A percentile compares a stretch with the other conserved stretches of the same genome.
Evolutionary conservation across 2,329 filamentous ascomycete species (phyloP).

Genomic region (Diaporthe helianthi): DNA sequence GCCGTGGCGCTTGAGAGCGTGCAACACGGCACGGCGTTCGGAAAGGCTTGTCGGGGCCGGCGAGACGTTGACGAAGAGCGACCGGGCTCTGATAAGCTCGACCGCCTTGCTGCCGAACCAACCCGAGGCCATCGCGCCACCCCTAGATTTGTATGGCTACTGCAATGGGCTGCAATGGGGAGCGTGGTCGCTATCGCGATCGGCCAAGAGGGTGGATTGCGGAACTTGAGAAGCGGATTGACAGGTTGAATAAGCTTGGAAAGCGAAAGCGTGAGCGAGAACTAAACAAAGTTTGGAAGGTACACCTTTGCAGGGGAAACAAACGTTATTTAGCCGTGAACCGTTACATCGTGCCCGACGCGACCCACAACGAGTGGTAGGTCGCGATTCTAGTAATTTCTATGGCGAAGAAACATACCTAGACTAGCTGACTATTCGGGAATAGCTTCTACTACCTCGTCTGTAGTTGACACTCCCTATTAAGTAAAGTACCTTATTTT

Average conservation of each 20-base stretch:
- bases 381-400: too few species aligned
- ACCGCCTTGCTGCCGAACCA: conserved; percentile 28
- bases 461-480: too few species aligned
- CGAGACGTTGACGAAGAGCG: conserved; percentile 57
- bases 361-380: too few species aligned
- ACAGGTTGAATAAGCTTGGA: too few species aligned
- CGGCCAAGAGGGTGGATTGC: background rate
- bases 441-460: too few species aligned
- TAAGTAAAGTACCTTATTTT: too few species aligned
- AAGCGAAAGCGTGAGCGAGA: background rate
- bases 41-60: conserved; percentile 59
- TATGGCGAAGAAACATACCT: too few species aligned
- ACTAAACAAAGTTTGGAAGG: background rate
- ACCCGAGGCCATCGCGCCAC: conserved; percentile 29
- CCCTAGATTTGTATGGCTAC: too few species aligned
- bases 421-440: too few species aligned
- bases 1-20: conserved; percentile 57
- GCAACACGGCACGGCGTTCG: conserved; percentile 62
- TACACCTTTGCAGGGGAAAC: too few species aligned
- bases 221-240: background rate
- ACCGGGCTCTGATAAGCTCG: conserved; percentile 37
- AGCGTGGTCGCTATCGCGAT: background rate
- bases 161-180: background rate
- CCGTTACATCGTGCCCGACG: too few species aligned
- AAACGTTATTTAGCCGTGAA: too few species aligned